Evolutionary conservation across 495 filamentous ascomycete genomes (phyloP).

Genomic region (Trypethelium eluteriae): DNA sequence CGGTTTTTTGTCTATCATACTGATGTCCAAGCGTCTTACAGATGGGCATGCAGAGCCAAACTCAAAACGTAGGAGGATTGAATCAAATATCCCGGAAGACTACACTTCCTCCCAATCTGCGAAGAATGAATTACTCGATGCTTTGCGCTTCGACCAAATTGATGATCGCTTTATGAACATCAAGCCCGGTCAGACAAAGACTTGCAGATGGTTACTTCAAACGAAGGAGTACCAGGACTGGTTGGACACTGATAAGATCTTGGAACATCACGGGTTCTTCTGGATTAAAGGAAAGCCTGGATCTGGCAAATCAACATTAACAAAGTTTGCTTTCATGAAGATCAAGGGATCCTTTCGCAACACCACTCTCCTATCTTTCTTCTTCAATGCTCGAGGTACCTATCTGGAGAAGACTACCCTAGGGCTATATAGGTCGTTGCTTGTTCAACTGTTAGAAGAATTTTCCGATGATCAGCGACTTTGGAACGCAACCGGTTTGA

Average conservation of each 20-base stretch:
- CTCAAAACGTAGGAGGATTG: not conserved
- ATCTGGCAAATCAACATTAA: conserved; percentile 28
- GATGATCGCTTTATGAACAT: too few relatives aligned
- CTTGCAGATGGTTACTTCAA: too few relatives aligned
- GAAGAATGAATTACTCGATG: not conserved
- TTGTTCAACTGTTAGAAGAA: conserved; percentile 32
- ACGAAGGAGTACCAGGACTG: too few relatives aligned
- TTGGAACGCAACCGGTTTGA: conserved; percentile 1
- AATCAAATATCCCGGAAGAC: not conserved
- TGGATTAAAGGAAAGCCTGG: conserved; percentile 31
- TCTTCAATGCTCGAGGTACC: conserved; percentile 38
- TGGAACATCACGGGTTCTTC: not conserved
- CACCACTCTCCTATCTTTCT: conserved; percentile 31
- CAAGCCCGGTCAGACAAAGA: too few relatives aligned
- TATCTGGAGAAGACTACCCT: conserved; percentile 29
- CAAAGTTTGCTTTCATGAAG: conserved; percentile 20
- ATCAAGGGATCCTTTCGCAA: conserved; percentile 1
- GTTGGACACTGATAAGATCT: too few relatives aligned
- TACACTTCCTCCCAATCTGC: not conserved
- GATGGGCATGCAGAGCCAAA: not conserved
- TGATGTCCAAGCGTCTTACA: not conserved
- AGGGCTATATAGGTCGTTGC: conserved; percentile 33
- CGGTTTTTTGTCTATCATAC: not conserved
- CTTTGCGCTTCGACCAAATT: not conserved
- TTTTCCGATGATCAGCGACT: conserved; percentile 12